Conservation (phyloP, 805 yeast genomes). For the Lachancea fermentati region DNA sequence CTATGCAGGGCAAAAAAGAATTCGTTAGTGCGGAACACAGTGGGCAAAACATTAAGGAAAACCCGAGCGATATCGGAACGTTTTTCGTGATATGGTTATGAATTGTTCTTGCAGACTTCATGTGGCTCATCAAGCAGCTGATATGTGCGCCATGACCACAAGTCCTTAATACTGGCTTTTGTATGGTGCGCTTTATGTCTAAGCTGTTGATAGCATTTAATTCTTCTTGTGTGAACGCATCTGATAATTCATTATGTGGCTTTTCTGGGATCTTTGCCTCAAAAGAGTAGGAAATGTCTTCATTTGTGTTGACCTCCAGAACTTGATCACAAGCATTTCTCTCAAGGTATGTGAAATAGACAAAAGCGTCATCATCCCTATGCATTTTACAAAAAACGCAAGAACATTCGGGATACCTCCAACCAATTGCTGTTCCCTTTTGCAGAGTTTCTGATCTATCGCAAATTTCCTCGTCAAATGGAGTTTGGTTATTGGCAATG, state of each 20-base stretch:
- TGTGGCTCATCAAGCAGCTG: slow-evolving; percentile 62
- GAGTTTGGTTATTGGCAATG: slow-evolving; percentile 45
- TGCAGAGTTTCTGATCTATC: background rate
- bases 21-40: slow-evolving; percentile 84
- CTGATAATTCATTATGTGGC: background rate
- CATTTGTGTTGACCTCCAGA: slow-evolving; percentile 11
- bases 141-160: slow-evolving; percentile 96
- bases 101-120: slow-evolving; percentile 48
- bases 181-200: slow-evolving; percentile 42
- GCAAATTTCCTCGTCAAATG: slow-evolving; percentile 15
- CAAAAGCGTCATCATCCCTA: slow-evolving; percentile 24
- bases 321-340: slow-evolving; percentile 23
- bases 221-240: background rate
- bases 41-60: slow-evolving; percentile 80
- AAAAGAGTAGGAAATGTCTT: too few relatives aligned
- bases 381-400: slow-evolving; percentile 32
- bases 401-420: slow-evolving; percentile 16
- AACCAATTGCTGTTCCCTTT: slow-evolving; percentile 1
- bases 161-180: slow-evolving; percentile 36
- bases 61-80: slow-evolving; percentile 65
- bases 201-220: too few relatives aligned
- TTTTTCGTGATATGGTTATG: slow-evolving; percentile 76
- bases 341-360: slow-evolving; percentile 29
- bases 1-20: slow-evolving; percentile 64
- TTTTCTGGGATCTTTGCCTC: too few relatives aligned